Evolutionary conservation across 768 basidiomycete genomes (phyloP).

Genomic region (Tricholoma sp.): DNA sequence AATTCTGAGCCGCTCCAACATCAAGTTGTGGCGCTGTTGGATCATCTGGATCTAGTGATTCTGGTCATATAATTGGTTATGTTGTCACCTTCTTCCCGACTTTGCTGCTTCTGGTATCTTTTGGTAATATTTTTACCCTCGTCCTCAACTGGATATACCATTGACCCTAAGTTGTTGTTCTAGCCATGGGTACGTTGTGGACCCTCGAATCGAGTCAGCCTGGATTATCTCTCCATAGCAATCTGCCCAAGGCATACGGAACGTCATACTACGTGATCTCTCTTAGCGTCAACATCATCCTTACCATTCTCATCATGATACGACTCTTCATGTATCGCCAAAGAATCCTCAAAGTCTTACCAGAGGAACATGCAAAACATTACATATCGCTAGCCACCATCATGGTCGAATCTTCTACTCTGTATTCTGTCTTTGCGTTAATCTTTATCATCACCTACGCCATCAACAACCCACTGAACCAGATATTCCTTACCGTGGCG

Average conservation of each 20-base stretch:
- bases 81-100: slow-evolving; percentile 24
- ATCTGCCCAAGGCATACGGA: slow-evolving; percentile 20
- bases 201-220: slow-evolving; percentile 28
- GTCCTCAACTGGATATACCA: not conserved
- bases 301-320: slow-evolving; percentile 26
- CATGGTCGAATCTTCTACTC: slow-evolving; percentile 31
- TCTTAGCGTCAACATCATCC: slow-evolving; percentile 25
- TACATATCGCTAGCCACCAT: slow-evolving; percentile 28
- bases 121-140: slow-evolving; percentile 6
- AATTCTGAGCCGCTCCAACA: not conserved
- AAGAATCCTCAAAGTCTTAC: slow-evolving; percentile 20
- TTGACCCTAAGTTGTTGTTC: not conserved
- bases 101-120: slow-evolving; percentile 25
- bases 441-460: slow-evolving; percentile 29
- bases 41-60: slow-evolving; percentile 34
- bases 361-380: slow-evolving; percentile 21
- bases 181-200: slow-evolving; percentile 31
- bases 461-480: slow-evolving; percentile 26
- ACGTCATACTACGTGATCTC: slow-evolving; percentile 27
- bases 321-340: slow-evolving; percentile 26
- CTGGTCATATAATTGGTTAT: slow-evolving; percentile 20
- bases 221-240: slow-evolving; percentile 24
- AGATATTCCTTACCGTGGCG: slow-evolving; percentile 24
- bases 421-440: slow-evolving; percentile 28
- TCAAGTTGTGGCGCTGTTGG: slow-evolving; percentile 37